These are phyloP conservation scores for Letharia lupina DNA, from an alignment of 495 filamentous ascomycete genomes.

Conservation along the genomic window DNA sequence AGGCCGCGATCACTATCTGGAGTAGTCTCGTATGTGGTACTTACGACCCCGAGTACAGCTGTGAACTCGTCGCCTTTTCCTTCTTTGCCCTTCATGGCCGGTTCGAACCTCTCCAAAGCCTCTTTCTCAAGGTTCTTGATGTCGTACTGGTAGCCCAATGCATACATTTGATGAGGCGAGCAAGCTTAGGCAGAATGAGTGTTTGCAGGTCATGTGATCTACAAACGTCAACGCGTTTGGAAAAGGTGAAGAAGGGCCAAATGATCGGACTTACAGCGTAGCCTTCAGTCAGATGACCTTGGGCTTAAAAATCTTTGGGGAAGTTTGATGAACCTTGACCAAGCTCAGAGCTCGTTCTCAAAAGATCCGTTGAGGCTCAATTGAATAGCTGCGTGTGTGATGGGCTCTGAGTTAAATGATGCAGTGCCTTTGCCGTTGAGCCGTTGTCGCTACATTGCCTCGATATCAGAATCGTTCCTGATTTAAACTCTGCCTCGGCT, in stretches of 20 bases:
- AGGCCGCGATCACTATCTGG: background rate
- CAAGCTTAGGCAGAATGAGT: too few species aligned
- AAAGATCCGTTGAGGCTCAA: background rate
- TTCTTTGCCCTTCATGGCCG: background rate
- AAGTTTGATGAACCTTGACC: background rate
- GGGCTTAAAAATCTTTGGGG: too few species aligned
- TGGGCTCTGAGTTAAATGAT: background rate
- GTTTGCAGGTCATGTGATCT: too few species aligned
- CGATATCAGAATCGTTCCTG: too few species aligned
- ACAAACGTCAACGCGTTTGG: rapidly evolving
- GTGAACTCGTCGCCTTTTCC: background rate
- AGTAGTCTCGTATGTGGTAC: background rate
- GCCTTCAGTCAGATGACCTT: too few species aligned
- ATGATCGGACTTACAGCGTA: too few species aligned
- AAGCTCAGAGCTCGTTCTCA: background rate
- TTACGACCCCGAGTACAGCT: background rate
- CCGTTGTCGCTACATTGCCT: too few species aligned
- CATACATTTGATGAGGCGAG: background rate
- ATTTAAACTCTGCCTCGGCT: too few species aligned
- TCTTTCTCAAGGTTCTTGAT: background rate
- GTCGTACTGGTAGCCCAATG: background rate
- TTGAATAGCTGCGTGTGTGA: background rate
- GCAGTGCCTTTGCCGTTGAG: background rate
- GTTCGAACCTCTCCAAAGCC: background rate
- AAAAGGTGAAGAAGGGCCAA: too few species aligned